Evolutionary conservation across 2,329 filamentous ascomycete species (phyloP).

Genomic region (Diaporthe sp.): DNA sequence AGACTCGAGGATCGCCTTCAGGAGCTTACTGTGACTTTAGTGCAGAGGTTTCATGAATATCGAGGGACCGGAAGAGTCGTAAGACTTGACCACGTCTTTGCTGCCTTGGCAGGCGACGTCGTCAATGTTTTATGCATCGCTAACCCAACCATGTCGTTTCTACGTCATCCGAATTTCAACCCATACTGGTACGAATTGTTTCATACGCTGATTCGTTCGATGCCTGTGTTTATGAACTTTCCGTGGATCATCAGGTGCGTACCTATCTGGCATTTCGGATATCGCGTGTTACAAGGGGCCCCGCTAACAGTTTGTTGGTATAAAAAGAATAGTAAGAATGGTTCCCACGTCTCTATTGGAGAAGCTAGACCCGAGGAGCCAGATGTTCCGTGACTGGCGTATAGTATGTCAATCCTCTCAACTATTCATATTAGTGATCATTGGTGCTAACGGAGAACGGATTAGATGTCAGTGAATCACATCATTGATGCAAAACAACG

Average conservation of each 20-base stretch:
- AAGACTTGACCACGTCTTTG: constrained; percentile 6
- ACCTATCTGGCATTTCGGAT: neutral
- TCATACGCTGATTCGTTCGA: constrained; percentile 39
- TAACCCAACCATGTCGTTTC: constrained; percentile 29
- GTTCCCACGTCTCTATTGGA: constrained; percentile 2
- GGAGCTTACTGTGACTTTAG: neutral
- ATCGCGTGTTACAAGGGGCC: too few species aligned
- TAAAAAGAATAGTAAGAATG: constrained; percentile 1
- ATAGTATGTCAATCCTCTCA: constrained; percentile 21
- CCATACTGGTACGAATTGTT: constrained; percentile 40
- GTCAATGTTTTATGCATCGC: constrained; percentile 3
- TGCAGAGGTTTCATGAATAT: neutral
- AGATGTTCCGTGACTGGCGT: constrained; percentile 32
- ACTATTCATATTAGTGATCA: too few species aligned
- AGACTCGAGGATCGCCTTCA: neutral
- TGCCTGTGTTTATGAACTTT: constrained; percentile 38
- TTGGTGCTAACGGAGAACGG: neutral
- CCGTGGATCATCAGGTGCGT: constrained; percentile 34
- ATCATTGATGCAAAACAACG: constrained; percentile 36
- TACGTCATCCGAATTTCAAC: constrained; percentile 38
- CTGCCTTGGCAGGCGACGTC: constrained; percentile 1
- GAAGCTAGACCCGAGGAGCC: constrained; percentile 25
- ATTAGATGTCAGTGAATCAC: constrained; percentile 33
- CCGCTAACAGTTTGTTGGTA: too few species aligned
- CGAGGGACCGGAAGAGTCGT: neutral